Conservation (phyloP, 1,139 yeast genomes). For the Suhomyces choctaworum region DNA sequence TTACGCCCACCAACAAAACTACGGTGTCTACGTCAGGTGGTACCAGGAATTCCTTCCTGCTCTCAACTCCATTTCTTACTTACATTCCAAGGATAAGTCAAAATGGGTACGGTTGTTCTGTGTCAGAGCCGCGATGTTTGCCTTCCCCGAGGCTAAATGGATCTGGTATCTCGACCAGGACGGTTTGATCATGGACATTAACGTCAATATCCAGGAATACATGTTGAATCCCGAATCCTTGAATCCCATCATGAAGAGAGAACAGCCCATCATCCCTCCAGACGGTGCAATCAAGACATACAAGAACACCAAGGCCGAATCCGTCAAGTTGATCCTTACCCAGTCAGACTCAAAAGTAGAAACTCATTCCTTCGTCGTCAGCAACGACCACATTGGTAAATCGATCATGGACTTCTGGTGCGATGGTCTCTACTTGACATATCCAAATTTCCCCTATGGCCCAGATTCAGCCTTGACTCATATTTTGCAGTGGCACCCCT, state of each 20-base stretch:
- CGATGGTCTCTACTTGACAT: slow-evolving; percentile 66
- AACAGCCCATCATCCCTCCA: slow-evolving; percentile 69
- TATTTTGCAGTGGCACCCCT: slow-evolving; percentile 92
- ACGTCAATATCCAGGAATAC: slow-evolving; percentile 56
- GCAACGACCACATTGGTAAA: slow-evolving; percentile 62
- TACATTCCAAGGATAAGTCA: slow-evolving; percentile 34
- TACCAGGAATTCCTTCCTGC: slow-evolving; percentile 72
- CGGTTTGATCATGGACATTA: slow-evolving; percentile 66
- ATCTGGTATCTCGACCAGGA: slow-evolving; percentile 84
- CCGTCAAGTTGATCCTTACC: slow-evolving; percentile 60
- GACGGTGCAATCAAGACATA: slow-evolving; percentile 71
- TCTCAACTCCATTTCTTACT: slow-evolving; percentile 43
- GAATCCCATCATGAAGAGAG: slow-evolving; percentile 59
- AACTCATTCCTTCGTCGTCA: slow-evolving; percentile 66
- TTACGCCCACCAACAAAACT: slow-evolving; percentile 72
- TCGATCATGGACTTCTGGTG: slow-evolving; percentile 75
- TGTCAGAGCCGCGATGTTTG: slow-evolving; percentile 79
- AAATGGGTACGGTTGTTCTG: slow-evolving; percentile 64
- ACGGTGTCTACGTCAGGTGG: slow-evolving; percentile 83
- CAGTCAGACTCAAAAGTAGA: slow-evolving; percentile 64
- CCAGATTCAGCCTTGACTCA: slow-evolving; percentile 76
- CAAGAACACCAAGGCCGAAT: slow-evolving; percentile 53
- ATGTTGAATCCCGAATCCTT: slow-evolving; percentile 58
- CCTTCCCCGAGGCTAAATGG: slow-evolving; percentile 81
- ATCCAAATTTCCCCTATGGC: slow-evolving; percentile 58